These are phyloP conservation scores for Teratosphaeria viscida DNA, from an alignment of 2,329 filamentous ascomycete species.

Conservation along the genomic window DNA sequence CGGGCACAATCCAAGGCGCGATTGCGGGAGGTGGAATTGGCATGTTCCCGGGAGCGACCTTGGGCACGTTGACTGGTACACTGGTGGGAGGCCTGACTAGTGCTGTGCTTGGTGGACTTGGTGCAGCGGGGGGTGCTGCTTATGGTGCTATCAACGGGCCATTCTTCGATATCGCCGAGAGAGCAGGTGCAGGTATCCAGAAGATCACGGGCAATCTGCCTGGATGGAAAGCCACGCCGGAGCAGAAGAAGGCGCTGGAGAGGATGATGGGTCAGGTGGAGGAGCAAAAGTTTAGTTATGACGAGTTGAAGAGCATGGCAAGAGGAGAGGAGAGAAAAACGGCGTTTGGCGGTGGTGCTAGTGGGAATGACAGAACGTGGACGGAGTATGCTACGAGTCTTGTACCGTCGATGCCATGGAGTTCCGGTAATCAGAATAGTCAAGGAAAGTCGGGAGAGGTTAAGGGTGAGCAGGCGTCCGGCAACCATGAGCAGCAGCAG, in stretches of 20 bases:
- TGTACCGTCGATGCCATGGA: background rate
- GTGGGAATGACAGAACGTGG: background rate
- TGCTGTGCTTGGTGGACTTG: constrained; percentile 18
- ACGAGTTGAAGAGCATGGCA: constrained; percentile 10
- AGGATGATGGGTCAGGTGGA: constrained; percentile 22
- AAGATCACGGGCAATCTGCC: constrained; percentile 20
- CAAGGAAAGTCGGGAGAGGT: background rate
- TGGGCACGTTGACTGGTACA: constrained; percentile 22
- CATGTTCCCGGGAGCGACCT: constrained; percentile 13
- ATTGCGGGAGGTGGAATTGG: constrained; percentile 22
- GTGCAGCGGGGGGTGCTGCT: constrained; percentile 14
- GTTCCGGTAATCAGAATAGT: background rate
- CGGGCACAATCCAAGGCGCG: constrained; percentile 23
- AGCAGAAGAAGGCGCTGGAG: constrained; percentile 23
- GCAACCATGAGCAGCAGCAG: background rate
- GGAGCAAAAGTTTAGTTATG: constrained; percentile 14
- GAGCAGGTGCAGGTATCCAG: constrained; percentile 14
- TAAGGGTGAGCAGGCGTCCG: background rate
- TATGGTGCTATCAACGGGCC: constrained; percentile 19
- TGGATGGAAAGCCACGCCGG: constrained; percentile 19
- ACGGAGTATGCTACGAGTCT: background rate
- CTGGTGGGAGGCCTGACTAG: constrained; percentile 21
- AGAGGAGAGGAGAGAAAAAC: background rate
- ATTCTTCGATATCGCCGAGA: constrained; percentile 19
- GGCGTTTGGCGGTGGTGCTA: background rate